Conservation (phyloP, 1,139 yeast genomes). For the Blastobotrys elegans region DNA sequence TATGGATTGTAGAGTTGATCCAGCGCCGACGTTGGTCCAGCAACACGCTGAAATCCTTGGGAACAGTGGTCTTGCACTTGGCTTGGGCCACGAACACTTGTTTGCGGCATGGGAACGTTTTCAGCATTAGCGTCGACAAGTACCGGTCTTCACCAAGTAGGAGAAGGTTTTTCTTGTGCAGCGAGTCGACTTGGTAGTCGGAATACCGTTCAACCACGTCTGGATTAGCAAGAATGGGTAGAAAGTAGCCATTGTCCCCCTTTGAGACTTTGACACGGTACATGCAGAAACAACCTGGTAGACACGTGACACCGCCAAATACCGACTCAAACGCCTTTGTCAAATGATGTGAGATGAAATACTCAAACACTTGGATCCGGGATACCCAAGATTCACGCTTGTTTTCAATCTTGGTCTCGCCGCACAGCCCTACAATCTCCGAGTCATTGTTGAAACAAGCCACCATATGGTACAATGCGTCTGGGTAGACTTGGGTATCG, state of each 20-base stretch:
- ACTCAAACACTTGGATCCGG: constrained; percentile 92
- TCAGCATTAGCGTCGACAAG: constrained; percentile 81
- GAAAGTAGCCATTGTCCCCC: constrained; percentile 89
- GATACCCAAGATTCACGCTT: constrained; percentile 88
- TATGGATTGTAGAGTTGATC: constrained; percentile 97
- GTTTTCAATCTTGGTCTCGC: constrained; percentile 92
- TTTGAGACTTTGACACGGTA: constrained; percentile 93
- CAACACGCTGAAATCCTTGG: constrained; percentile 72
- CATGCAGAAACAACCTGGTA: constrained; percentile 97
- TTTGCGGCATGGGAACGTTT: constrained; percentile 88
- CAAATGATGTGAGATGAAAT: constrained; percentile 93
- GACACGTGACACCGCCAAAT: constrained; percentile 94
- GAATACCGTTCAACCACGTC: constrained; percentile 94
- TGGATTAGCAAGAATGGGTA: constrained; percentile 91
- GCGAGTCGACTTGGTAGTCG: constrained; percentile 80
- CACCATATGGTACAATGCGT: constrained; percentile 85
- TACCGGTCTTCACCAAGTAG: constrained; percentile 92
- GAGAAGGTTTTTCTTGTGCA: constrained; percentile 84
- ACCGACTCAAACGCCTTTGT: constrained; percentile 95
- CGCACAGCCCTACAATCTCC: constrained; percentile 89
- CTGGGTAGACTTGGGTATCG: constrained; percentile 89
- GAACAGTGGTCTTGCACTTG: constrained; percentile 90
- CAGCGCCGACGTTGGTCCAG: constrained; percentile 96
- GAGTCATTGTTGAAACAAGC: constrained; percentile 94
- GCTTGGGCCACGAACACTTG: constrained; percentile 95